These are phyloP conservation scores for Cercospora zeae-maydis DNA, from an alignment of 2,329 filamentous ascomycete genomes.

Conservation along the genomic window DNA sequence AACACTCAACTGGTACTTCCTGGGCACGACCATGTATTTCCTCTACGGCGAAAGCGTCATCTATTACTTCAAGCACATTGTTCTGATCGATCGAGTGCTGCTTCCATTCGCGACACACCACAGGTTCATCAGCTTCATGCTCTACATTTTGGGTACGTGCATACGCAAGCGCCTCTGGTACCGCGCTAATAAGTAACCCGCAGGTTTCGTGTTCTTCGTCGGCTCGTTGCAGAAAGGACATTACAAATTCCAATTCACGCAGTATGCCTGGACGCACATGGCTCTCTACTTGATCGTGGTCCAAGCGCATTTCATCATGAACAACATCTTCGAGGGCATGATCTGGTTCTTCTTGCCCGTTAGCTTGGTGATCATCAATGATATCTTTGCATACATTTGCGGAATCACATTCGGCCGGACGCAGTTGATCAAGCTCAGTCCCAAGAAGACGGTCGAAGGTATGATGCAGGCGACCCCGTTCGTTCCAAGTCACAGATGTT, in stretches of 20 bases:
- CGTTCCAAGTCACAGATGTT: not conserved
- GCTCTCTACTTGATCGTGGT: constrained; percentile 96
- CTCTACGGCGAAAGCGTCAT: constrained; percentile 98
- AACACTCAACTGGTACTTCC: constrained; percentile 97
- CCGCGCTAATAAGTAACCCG: not conserved
- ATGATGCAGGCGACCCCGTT: not conserved
- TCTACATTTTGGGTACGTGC: constrained; percentile 89
- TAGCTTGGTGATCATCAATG: constrained; percentile 93
- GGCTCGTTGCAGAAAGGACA: constrained; percentile 89
- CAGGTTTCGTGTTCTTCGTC: constrained; percentile 98
- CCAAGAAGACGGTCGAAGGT: constrained; percentile 94
- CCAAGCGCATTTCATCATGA: constrained; percentile 99
- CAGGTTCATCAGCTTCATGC: constrained; percentile 96
- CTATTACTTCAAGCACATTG: constrained; percentile 99
- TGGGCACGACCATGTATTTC: constrained; percentile 99
- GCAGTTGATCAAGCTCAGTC: constrained; percentile 94
- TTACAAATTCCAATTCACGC: constrained; percentile 98
- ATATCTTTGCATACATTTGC: constrained; percentile 97
- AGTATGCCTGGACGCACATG: constrained; percentile 99
- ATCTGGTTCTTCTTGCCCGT: constrained; percentile 99
- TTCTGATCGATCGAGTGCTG: constrained; percentile 88
- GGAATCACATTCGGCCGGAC: constrained; percentile 96
- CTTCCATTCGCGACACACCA: constrained; percentile 94
- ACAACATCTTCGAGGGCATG: constrained; percentile 99
- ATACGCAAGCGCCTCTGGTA: not conserved